These are phyloP conservation scores for Scedosporium dehoogii DNA, from an alignment of 2,329 filamentous ascomycete genomes.

Conservation along the genomic window DNA sequence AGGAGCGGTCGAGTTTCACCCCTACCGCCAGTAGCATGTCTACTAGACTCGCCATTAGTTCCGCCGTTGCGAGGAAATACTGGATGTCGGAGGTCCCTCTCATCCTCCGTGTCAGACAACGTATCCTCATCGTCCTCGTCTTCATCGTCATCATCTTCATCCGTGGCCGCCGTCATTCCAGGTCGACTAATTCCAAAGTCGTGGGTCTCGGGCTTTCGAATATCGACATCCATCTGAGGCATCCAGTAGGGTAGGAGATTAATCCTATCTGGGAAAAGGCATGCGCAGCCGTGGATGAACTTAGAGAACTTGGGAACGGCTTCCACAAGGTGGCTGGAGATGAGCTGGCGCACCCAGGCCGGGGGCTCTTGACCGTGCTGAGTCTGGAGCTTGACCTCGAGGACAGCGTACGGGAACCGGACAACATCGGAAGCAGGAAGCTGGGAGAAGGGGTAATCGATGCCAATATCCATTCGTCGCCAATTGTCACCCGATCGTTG, in stretches of 20 bases:
- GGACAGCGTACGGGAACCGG: slow-evolving; percentile 87
- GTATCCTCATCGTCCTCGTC: slow-evolving; percentile 50
- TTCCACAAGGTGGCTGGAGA: slow-evolving; percentile 87
- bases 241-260: slow-evolving; percentile 92
- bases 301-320: slow-evolving; percentile 99
- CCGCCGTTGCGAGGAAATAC: slow-evolving; percentile 3
- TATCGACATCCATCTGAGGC: slow-evolving; percentile 97
- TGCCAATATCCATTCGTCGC: slow-evolving; percentile 93
- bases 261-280: slow-evolving; percentile 77
- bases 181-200: slow-evolving; percentile 84
- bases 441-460: slow-evolving; percentile 90
- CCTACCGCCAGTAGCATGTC: slow-evolving; percentile 19
- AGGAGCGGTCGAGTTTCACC: slow-evolving; percentile 24
- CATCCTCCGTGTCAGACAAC: neutral
- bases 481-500: slow-evolving; percentile 76
- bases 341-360: slow-evolving; percentile 91
- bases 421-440: slow-evolving; percentile 76
- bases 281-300: slow-evolving; percentile 92
- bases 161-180: slow-evolving; percentile 59
- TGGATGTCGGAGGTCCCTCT: slow-evolving; percentile 7
- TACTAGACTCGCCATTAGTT: slow-evolving; percentile 25
- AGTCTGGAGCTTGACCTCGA: slow-evolving; percentile 97
- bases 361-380: slow-evolving; percentile 91
- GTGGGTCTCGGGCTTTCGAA: slow-evolving; percentile 81
- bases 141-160: slow-evolving; percentile 62